Evolutionary conservation across 306 rosid genomes (phyloP).

Genomic region (Gillenia trifoliata): DNA sequence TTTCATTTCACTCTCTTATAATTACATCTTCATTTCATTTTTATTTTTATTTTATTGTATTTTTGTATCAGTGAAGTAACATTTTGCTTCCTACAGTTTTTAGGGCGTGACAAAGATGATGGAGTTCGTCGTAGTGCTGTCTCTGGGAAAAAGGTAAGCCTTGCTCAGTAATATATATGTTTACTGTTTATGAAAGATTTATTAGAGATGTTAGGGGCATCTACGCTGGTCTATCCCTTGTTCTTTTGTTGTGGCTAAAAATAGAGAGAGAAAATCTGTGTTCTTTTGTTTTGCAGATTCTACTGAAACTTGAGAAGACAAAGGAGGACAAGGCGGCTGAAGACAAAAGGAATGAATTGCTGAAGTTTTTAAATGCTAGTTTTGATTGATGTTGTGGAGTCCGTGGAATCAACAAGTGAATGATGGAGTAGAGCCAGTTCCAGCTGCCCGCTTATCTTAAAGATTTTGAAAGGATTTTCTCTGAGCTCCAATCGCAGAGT

Average conservation of each 20-base stretch:
- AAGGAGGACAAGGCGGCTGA: slow-evolving; percentile 92
- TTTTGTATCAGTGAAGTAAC: not conserved
- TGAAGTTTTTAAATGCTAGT: slow-evolving; percentile 94
- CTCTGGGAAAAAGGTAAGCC: slow-evolving; percentile 87
- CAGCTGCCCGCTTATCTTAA: slow-evolving; percentile 12
- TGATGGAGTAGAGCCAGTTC: slow-evolving; percentile 9
- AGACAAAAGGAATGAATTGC: slow-evolving; percentile 85
- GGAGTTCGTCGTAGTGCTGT: slow-evolving; percentile 91
- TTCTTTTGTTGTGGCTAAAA: not conserved
- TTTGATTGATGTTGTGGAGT: slow-evolving; percentile 49
- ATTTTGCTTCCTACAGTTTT: slow-evolving; percentile 47
- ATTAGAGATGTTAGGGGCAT: not conserved
- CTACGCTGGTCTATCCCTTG: not conserved
- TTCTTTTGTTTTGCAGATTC: slow-evolving; percentile 44
- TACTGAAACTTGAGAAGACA: slow-evolving; percentile 83
- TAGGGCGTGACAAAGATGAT: slow-evolving; percentile 80
- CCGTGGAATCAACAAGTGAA: slow-evolving; percentile 15
- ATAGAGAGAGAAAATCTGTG: not conserved
- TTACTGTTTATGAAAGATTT: not conserved
- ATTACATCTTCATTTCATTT: slow-evolving; percentile 1
- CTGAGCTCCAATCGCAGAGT: not conserved
- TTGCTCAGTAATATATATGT: not conserved
- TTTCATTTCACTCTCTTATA: slow-evolving; percentile 18
- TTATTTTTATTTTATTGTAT: not conserved
- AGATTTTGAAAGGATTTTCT: slow-evolving; percentile 1